Percentiles rank a stretch among this genome's conserved stretches.
These are phyloP conservation scores for Sphagnum contortum DNA, from an alignment of 225 moss, liverwort and hornwort genomes.

Conservation along the genomic window DNA sequence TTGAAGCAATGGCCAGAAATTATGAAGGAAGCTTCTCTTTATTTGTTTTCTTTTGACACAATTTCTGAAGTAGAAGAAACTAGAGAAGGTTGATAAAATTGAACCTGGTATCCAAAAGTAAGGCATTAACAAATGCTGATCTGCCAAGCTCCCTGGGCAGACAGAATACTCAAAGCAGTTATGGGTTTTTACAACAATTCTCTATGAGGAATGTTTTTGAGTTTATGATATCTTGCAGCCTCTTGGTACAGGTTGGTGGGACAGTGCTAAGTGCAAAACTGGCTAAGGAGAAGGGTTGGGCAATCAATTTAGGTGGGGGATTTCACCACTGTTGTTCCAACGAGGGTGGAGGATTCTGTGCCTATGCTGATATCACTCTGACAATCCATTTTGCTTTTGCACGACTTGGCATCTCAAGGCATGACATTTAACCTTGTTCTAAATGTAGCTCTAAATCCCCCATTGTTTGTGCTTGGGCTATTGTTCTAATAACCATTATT, in stretches of 20 bases:
- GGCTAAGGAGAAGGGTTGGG: conserved; percentile 92
- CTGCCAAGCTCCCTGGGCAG: too few relatives aligned
- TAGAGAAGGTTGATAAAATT: too few relatives aligned
- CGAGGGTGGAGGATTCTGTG: conserved; percentile 91
- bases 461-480: not conserved
- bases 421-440: not conserved
- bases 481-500: too few relatives aligned
- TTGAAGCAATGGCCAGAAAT: too few relatives aligned
- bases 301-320: conserved; percentile 94
- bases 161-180: too few relatives aligned
- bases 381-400: conserved; percentile 81
- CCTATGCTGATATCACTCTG: conserved; percentile 93
- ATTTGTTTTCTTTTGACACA: too few relatives aligned
- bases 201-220: too few relatives aligned
- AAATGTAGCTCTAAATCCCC: not conserved
- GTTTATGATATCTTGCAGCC: not conserved
- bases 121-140: too few relatives aligned
- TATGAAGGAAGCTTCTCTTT: too few relatives aligned
- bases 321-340: conserved; percentile 87
- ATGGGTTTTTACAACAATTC: too few relatives aligned
- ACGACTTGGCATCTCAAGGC: conserved; percentile 60
- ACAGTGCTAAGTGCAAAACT: conserved; percentile 84
- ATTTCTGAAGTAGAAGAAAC: too few relatives aligned
- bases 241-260: conserved; percentile 75
- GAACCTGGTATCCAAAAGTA: too few relatives aligned